Evolutionary conservation across 371 early-diverging fungal species (phyloP).

Genomic region (Zancudomyces culisetae): DNA sequence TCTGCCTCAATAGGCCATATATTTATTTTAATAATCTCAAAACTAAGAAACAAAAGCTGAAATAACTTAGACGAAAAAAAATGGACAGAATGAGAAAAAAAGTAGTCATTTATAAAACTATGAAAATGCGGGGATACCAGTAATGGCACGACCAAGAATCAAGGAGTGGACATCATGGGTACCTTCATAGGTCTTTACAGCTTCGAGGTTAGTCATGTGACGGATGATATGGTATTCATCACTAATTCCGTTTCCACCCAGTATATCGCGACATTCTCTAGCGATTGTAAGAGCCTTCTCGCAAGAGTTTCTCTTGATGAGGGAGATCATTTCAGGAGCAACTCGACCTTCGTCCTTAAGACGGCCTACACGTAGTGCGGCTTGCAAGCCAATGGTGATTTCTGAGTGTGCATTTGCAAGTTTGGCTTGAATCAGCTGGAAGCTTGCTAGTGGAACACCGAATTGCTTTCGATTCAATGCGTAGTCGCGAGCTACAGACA

Average conservation of each 20-base stretch:
- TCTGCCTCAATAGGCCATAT: too few relatives aligned
- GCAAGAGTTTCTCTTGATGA: constrained; percentile 92
- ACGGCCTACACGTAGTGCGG: constrained; percentile 80
- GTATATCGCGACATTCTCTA: constrained; percentile 66
- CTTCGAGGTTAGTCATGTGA: constrained; percentile 86
- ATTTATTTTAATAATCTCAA: too few relatives aligned
- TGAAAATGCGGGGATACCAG: constrained; percentile 78
- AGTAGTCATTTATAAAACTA: too few relatives aligned
- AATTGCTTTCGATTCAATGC: constrained; percentile 81
- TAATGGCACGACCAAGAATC: constrained; percentile 87
- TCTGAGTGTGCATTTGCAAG: constrained; percentile 89
- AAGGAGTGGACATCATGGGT: constrained; percentile 91
- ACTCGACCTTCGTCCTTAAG: constrained; percentile 74
- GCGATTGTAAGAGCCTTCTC: constrained; percentile 89
- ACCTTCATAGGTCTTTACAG: constrained; percentile 93
- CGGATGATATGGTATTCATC: constrained; percentile 96
- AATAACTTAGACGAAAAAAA: too few relatives aligned
- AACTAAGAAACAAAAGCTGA: too few relatives aligned
- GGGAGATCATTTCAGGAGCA: constrained; percentile 90
- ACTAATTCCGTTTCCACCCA: constrained; percentile 87
- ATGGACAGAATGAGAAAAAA: too few relatives aligned
- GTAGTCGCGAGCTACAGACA: constrained; percentile 76
- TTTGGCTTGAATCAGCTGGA: constrained; percentile 94
- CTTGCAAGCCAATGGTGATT: constrained; percentile 78
- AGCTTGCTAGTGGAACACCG: constrained; percentile 81